Evolutionary conservation across 768 basidiomycete genomes (phyloP).

Genomic region (Amanita rubescens): DNA sequence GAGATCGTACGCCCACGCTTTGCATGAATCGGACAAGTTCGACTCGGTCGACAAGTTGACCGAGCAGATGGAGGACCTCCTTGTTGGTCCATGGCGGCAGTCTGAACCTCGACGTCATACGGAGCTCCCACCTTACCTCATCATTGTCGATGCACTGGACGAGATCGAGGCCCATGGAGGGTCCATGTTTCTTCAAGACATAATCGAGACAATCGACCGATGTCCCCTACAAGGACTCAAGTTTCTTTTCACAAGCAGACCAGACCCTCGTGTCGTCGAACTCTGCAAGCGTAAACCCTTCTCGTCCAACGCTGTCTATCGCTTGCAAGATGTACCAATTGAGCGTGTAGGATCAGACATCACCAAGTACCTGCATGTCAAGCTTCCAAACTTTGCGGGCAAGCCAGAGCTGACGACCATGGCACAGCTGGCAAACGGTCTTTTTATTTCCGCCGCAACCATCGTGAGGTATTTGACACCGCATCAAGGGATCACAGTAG

Average conservation of each 20-base stretch:
- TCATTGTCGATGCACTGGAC: conserved; percentile 20
- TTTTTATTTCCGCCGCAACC: conserved; percentile 24
- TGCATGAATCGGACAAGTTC: conserved; percentile 8
- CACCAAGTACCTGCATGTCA: conserved; percentile 2
- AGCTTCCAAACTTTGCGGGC: background rate
- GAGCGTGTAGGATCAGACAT: conserved; percentile 8
- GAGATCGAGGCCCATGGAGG: conserved; percentile 14
- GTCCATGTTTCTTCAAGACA: conserved; percentile 10
- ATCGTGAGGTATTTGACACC: conserved; percentile 14
- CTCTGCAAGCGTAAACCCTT: conserved; percentile 11
- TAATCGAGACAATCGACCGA: conserved; percentile 11
- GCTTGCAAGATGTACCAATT: conserved; percentile 9
- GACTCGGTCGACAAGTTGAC: conserved; percentile 5
- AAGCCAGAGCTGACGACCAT: conserved; percentile 8
- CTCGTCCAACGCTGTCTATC: conserved; percentile 7
- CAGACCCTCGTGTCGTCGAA: conserved; percentile 11
- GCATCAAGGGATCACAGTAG: background rate
- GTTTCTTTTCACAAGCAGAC: conserved; percentile 18
- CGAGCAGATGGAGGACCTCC: conserved; percentile 14
- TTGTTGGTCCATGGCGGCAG: conserved; percentile 16
- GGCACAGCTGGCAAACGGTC: conserved; percentile 11
- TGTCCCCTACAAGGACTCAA: conserved; percentile 11
- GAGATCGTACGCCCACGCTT: conserved; percentile 14
- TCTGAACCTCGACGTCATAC: background rate
- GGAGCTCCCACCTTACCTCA: conserved; percentile 10